phyloP scores from a whole-genome alignment of 768 basidiomycete species.

The Leccinum subgranulosum region DNA sequence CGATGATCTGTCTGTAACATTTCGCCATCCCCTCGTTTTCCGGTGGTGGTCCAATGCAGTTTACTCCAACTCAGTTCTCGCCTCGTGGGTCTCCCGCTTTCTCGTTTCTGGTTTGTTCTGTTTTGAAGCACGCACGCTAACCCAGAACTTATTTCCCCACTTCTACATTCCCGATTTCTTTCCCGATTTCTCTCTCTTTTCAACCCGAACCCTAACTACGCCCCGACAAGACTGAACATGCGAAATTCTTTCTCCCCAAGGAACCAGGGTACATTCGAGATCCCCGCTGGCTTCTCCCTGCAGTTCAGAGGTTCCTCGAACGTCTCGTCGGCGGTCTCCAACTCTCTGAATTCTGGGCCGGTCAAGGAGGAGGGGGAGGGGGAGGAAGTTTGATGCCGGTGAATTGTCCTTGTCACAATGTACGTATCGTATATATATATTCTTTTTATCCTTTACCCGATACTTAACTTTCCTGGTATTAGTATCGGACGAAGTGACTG shows the following conservation, averaged over 20 bases:
- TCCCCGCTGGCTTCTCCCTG: not conserved
- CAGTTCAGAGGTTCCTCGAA: not conserved
- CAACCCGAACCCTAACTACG: too few relatives aligned
- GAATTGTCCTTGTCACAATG: not conserved
- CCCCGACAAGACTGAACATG: slow-evolving; percentile 24
- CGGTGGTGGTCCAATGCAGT: slow-evolving; percentile 7
- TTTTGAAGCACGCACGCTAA: not conserved
- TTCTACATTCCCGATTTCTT: not conserved
- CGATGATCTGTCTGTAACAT: too few relatives aligned
- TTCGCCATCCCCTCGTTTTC: not conserved
- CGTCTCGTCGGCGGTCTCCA: too few relatives aligned
- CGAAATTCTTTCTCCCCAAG: slow-evolving; percentile 15
- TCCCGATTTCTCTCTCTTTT: not conserved
- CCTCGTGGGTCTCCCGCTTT: slow-evolving; percentile 18
- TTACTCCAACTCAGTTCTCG: slow-evolving; percentile 29
- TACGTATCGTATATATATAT: not conserved
- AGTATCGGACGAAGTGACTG: too few relatives aligned
- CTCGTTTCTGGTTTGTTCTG: not conserved
- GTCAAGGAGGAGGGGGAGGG: not conserved
- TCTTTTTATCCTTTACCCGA: not conserved
- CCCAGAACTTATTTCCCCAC: too few relatives aligned
- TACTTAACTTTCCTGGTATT: too few relatives aligned
- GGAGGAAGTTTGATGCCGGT: not conserved
- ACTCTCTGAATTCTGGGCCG: not conserved
- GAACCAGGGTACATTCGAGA: not conserved